These are phyloP conservation scores for Akanthomyces dipterigenus DNA, from an alignment of 2,329 filamentous ascomycete species.

Conservation along the genomic window DNA sequence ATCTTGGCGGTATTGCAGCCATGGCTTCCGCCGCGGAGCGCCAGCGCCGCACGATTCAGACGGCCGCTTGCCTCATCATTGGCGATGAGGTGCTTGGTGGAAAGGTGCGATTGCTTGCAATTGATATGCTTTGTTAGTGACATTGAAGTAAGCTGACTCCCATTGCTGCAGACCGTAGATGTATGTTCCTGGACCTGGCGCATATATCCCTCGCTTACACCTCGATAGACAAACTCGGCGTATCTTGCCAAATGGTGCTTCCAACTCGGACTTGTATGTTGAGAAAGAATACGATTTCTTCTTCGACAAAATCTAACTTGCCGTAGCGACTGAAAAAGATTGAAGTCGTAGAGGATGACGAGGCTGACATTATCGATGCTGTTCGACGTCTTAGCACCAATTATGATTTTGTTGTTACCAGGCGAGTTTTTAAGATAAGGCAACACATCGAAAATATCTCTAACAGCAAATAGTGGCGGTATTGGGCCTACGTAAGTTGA, in stretches of 20 bases:
- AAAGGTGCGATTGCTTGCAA: slow-evolving; percentile 52
- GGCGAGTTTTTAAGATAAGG: slow-evolving; percentile 26
- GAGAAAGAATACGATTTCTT: not conserved
- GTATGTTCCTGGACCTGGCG: slow-evolving; percentile 23
- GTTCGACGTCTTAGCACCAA: slow-evolving; percentile 76
- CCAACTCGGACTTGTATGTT: slow-evolving; percentile 10
- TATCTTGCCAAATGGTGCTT: slow-evolving; percentile 55
- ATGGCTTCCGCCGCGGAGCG: slow-evolving; percentile 47
- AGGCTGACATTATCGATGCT: slow-evolving; percentile 82
- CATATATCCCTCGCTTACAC: slow-evolving; percentile 16
- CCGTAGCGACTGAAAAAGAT: slow-evolving; percentile 68
- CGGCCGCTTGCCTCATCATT: slow-evolving; percentile 88
- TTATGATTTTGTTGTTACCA: slow-evolving; percentile 94
- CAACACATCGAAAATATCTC: slow-evolving; percentile 2
- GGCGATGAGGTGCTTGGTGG: slow-evolving; percentile 95
- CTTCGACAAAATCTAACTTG: not conserved
- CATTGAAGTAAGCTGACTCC: not conserved
- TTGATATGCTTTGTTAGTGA: not conserved
- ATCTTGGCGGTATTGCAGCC: slow-evolving; percentile 19
- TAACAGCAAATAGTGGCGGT: slow-evolving; percentile 55
- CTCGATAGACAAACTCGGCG: slow-evolving; percentile 53
- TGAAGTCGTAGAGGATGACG: slow-evolving; percentile 91
- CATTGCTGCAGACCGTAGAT: slow-evolving; percentile 29
- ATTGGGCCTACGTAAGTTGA: slow-evolving; percentile 82
- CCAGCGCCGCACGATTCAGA: slow-evolving; percentile 66